Base-by-base conservation (phyloP, 306 rosid species). In the Rubus parviflorus region DNA sequence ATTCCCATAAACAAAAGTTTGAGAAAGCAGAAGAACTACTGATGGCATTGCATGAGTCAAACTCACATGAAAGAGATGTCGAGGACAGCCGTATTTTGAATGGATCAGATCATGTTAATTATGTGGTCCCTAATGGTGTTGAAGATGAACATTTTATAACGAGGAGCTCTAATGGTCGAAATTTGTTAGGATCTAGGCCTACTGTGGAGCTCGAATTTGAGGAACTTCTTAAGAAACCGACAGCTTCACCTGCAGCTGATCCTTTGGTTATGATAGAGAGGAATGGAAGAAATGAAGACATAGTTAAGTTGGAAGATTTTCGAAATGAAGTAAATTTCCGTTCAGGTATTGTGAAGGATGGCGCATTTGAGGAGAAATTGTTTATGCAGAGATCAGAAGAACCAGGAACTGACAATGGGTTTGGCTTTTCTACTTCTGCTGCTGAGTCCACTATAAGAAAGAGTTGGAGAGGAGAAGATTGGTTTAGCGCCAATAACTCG, bases 401-500 rank as follows among this genome's bases (percentile, higher is more conserved):
- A 62, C 67, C 77, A 25, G 68, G 79, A 76, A 84, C 75, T 75
- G 77, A 75, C 57, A 65, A 2, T 42, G 75, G 68, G 62, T 70
- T 74, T 84, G 81, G 83, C 2, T 77, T 83, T 80, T 85, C 88
- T 73, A 75, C 87, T 66, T 78, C 43, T 84, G 78, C 78, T 70
- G 47, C 85, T 43, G 84, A 84, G 72, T 80, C 88, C 8, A 74
- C 76, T 40, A 52, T 67, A 80, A 84, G 81, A 65, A 89, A 82
- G 68, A 57, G 69, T 30, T 77, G 56, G 62, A 66, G 83, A 72
- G 19, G 78, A 57, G 91, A 89, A 49, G 88, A 87, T 79, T 89
- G 91, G 88, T 87, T 84, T 54, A 62, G 82, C 4, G 85, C 79
- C 69, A 88, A 85, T 71, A 84, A 80, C 63, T 76, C 81, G 45